Conservation (phyloP, 345 rosid species). For the Citrus australasica region DNA sequence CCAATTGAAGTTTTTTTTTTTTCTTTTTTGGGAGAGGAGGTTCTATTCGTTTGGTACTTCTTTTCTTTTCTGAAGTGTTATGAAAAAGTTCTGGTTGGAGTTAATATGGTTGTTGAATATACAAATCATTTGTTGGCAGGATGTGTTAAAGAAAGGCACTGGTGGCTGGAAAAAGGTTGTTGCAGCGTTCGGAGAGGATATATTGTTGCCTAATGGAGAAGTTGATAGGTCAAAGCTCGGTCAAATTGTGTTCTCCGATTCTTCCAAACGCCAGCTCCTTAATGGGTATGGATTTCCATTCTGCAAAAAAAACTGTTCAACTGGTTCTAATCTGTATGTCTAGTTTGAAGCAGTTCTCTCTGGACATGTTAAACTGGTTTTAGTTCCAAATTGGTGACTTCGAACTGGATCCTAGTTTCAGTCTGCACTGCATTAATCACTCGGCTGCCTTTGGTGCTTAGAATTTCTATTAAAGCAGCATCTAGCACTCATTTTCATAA, state of each 20-base stretch:
- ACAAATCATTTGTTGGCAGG: constrained; percentile 27
- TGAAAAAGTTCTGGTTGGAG: neutral
- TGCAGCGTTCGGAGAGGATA: constrained; percentile 58
- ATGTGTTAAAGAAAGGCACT: constrained; percentile 59
- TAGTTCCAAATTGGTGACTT: neutral
- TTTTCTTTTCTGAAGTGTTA: no score
- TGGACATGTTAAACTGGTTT: neutral
- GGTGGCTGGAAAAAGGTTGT: constrained; percentile 63
- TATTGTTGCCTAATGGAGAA: constrained; percentile 52
- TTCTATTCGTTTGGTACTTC: no score
- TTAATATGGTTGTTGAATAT: no score
- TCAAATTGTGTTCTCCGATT: constrained; percentile 78
- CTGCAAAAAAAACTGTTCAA: neutral
- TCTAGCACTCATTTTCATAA: neutral
- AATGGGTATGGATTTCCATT: constrained; percentile 42
- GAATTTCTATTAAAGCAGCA: neutral
- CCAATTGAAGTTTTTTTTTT: neutral
- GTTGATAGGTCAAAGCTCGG: constrained; percentile 74
- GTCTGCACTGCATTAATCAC: neutral
- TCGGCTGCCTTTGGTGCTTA: neutral
- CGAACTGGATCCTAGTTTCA: neutral
- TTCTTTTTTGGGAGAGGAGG: no score
- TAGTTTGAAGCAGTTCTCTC: neutral
- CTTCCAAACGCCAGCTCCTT: constrained; percentile 72
- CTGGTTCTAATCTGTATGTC: neutral